These are phyloP conservation scores for Coniochaeta prunicola DNA, from an alignment of 2,329 filamentous ascomycete species.

Conservation along the genomic window DNA sequence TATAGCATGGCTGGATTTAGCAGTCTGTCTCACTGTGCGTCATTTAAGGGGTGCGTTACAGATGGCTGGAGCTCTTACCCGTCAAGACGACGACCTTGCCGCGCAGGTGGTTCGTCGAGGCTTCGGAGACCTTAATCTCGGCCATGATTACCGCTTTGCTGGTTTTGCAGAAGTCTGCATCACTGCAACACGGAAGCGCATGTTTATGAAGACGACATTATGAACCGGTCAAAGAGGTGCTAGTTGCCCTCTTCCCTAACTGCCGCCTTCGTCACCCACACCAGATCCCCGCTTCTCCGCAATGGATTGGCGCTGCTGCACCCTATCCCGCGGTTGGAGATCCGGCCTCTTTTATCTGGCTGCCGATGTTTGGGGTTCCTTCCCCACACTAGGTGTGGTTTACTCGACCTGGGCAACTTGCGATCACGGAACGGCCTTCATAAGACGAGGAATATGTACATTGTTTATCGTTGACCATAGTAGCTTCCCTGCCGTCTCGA, in stretches of 20 bases:
- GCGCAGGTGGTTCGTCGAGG: conserved; percentile 3
- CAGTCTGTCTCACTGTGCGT: not conserved
- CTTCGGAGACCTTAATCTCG: conserved; percentile 9
- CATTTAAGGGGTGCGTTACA: not conserved
- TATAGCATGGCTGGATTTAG: not conserved
- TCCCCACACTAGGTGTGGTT: not conserved
- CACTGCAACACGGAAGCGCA: not conserved
- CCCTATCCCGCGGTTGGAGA: not conserved
- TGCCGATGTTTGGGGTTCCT: not conserved
- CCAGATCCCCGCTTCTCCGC: not conserved
- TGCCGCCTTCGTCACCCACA: not conserved
- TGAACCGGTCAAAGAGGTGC: not conserved
- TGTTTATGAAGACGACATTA: not conserved
- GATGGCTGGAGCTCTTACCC: conserved; percentile 2
- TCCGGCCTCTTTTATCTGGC: not conserved
- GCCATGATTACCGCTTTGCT: conserved; percentile 3
- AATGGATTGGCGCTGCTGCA: not conserved
- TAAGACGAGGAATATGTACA: not conserved
- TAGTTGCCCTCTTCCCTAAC: not conserved
- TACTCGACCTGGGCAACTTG: not conserved
- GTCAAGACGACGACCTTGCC: conserved; percentile 14
- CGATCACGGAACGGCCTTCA: not conserved
- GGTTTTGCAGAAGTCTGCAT: not conserved
- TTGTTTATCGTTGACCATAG: not conserved
- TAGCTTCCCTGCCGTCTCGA: not conserved